These are phyloP conservation scores for Crithidia expoeki DNA, from an alignment of 208 protist genomes.

Conservation along the genomic window DNA sequence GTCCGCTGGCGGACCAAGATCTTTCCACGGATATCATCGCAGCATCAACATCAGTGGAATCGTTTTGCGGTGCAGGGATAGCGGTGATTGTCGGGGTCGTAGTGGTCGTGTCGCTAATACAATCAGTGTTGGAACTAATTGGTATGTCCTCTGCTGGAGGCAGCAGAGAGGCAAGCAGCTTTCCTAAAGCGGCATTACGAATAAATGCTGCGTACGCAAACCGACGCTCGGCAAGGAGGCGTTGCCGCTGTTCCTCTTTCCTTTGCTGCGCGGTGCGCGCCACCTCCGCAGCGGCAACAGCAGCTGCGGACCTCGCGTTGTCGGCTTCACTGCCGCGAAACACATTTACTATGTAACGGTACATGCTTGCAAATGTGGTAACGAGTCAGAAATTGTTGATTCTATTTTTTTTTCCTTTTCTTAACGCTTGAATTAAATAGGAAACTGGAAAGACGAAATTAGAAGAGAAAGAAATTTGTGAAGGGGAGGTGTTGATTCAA, in stretches of 20 bases:
- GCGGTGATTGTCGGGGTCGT: neutral
- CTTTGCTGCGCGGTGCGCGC: constrained; percentile 6
- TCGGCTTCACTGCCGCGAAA: neutral
- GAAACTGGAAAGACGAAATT: too few relatives aligned
- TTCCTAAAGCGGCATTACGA: constrained; percentile 6
- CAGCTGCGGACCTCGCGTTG: neutral
- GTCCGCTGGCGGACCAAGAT: neutral
- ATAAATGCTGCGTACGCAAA: constrained; percentile 21
- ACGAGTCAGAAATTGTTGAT: constrained; percentile 1
- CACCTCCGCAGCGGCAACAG: constrained; percentile 4
- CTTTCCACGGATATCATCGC: neutral
- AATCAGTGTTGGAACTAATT: neutral
- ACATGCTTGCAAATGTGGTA: constrained; percentile 13
- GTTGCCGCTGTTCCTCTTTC: constrained; percentile 13
- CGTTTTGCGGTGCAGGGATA: neutral
- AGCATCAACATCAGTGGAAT: too few relatives aligned
- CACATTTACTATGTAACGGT: constrained; percentile 17
- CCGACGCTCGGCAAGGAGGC: constrained; percentile 17
- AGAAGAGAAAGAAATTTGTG: neutral
- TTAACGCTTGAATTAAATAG: neutral
- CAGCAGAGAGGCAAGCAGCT: constrained; percentile 8
- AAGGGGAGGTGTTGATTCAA: too few relatives aligned
- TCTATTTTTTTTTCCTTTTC: neutral
- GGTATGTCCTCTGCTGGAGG: constrained; percentile 11
- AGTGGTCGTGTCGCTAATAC: neutral